phyloP scores from a whole-genome alignment of 352 stramenopile genomes.

The Globisporangium rhizosaccharum region DNA sequence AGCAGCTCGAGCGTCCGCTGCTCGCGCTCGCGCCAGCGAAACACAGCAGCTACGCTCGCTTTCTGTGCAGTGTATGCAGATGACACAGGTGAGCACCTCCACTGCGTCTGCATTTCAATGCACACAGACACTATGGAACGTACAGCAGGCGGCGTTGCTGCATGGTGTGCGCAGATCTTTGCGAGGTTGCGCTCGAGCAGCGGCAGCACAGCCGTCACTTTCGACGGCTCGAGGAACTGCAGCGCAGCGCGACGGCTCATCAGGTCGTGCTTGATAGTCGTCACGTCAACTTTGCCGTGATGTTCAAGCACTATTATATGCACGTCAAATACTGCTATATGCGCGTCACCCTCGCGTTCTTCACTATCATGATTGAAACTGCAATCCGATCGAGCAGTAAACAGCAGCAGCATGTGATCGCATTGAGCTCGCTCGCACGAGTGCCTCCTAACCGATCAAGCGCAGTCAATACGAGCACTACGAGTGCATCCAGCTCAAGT shows the following conservation, averaged over 20 bases:
- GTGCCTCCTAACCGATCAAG: too few species aligned
- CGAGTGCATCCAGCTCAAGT: too few species aligned
- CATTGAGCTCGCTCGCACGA: too few species aligned
- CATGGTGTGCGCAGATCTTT: conserved; percentile 22
- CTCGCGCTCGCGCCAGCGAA: conserved; percentile 71
- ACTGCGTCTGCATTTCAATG: not conserved
- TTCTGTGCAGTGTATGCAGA: conserved; percentile 19
- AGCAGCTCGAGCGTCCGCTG: conserved; percentile 63
- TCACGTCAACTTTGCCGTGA: too few species aligned
- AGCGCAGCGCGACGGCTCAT: conserved; percentile 9
- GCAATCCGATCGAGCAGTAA: too few species aligned
- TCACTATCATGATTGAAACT: too few species aligned
- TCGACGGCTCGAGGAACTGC: conserved; percentile 37
- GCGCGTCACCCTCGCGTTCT: too few species aligned
- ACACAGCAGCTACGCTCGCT: conserved; percentile 74
- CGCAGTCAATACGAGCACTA: too few species aligned
- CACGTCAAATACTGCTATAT: too few species aligned
- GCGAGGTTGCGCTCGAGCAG: conserved; percentile 53
- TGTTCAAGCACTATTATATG: too few species aligned
- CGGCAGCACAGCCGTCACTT: conserved; percentile 39
- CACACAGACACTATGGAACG: conserved; percentile 1
- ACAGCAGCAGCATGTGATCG: too few species aligned
- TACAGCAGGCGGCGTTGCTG: conserved; percentile 29
- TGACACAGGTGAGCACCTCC: not conserved
- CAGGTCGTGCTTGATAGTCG: too few species aligned